Base-by-base conservation (phyloP, 2,329 filamentous ascomycete species). In the Colletotrichum aenigma region DNA sequence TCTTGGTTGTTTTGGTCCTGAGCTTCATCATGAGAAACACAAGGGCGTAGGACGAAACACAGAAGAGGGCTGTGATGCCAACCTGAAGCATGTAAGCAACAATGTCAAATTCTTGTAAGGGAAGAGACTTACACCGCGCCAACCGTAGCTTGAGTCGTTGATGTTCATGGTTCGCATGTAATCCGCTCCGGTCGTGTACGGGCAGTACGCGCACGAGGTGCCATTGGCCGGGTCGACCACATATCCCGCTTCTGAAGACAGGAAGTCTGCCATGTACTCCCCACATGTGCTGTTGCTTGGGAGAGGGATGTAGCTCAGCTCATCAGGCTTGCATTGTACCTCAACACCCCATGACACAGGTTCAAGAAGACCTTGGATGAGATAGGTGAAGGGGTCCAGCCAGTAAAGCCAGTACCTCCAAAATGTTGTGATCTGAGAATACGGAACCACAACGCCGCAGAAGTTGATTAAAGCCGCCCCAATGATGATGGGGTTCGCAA, bases 1-100 rank as follows among this genome's bases (percentile, higher is more conserved):
- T 87, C 81, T 88, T 88, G 26, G 84, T 87, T 73, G 84, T 85
- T 81, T 88, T 88, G 52, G 85, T 88, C 73, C 87, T 80, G 58
- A 88, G 76, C 80, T 88, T 88, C 87, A 88, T 88, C 83, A 88
- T 85, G 30, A 87, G 48, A 77, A 86, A 88, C 3, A 88, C 86
- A 60, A 86, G 74, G 6, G 79, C 83, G 74, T 88, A 88, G 2
- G 83, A 84, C 3, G 80, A 81, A 66, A 86, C 78, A 61, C 83
- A 86, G 77, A 88, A 88, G 43, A 87, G 76, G 4, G 84, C 85
- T 8, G 85, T 86, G 52, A 88, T 87, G n/a, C 77, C 76, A 13
- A 75, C 56, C 74, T 68, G 16, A 12, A 21, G 24, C 28, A 21
- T 32, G 56, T 60, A 18, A 60, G 24, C 26, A 13, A 28, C 4